Evolutionary conservation across 495 filamentous ascomycete genomes (phyloP).

Genomic region (Platismatia glauca): DNA sequence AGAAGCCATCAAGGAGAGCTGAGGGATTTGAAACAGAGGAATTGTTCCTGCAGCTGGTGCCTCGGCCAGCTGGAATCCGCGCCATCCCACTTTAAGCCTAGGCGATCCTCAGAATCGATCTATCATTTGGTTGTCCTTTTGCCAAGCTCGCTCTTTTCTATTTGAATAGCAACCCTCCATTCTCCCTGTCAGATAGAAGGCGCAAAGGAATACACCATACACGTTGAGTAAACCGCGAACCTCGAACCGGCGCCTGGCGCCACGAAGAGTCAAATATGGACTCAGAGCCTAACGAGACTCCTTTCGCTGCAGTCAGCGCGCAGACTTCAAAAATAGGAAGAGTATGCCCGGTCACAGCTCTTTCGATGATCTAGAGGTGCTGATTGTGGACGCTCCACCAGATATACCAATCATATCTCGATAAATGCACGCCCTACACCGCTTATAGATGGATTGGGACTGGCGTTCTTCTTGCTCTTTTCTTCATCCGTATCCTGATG

Average conservation of each 20-base stretch:
- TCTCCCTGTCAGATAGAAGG: neutral
- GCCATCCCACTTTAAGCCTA: neutral
- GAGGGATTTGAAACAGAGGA: no score
- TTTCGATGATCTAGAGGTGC: slow-evolving; percentile 1
- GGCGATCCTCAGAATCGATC: neutral
- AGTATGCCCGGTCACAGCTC: slow-evolving; percentile 40
- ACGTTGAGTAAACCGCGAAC: neutral
- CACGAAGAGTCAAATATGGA: slow-evolving; percentile 50
- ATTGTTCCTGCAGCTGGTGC: neutral
- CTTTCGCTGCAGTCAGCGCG: slow-evolving; percentile 74
- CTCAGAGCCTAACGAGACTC: slow-evolving; percentile 70
- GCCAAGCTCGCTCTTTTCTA: no score
- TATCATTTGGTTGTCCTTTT: no score
- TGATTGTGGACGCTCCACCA: slow-evolving; percentile 29
- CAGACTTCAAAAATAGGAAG: slow-evolving; percentile 66
- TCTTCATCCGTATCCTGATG: slow-evolving; percentile 80
- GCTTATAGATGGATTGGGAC: slow-evolving; percentile 85
- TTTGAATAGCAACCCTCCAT: neutral
- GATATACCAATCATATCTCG: slow-evolving; percentile 93
- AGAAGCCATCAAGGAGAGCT: slow-evolving; percentile 4
- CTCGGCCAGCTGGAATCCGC: neutral
- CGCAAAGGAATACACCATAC: neutral
- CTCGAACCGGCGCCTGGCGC: slow-evolving; percentile 20
- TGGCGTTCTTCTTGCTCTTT: slow-evolving; percentile 59
- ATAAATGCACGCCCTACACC: slow-evolving; percentile 81